Evolutionary conservation across 192 early-diverging fungal genomes (phyloP), one percentile per base, ranked within the genome.

Genomic region (Coemansia sp.): DNA sequence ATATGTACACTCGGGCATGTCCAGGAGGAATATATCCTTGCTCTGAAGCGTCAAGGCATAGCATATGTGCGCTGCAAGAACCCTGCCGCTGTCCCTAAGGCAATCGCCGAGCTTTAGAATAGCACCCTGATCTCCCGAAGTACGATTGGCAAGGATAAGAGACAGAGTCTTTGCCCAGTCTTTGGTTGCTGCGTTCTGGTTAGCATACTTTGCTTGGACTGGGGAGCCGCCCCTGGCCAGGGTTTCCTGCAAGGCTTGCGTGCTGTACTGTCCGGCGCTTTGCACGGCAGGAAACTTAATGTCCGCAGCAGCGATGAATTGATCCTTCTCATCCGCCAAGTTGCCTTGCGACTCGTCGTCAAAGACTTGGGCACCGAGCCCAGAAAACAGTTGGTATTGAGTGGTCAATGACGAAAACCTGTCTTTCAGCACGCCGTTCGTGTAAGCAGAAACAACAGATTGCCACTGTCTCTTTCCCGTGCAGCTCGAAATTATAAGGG

Each of bases 401-500:
- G 86, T 83, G 56, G 85, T 81, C 64, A 90, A 67, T 3, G 85
- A 68, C 49, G 82, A 75, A 46, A 59, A 57, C 1, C 48, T 79
- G 73, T 52, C 78, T 62, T 22, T 73, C 64, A 34, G 75, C 64
- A 90, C 72, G 48, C 79, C 75, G 50, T 84, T 80, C 4, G 86
- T 78, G 74, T 95, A 95, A 23, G 87, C 71, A 20, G 76, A 79
- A 45, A 96, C 86, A 1, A 93, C 91, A 9, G 91, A 87, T 52
- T 87, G 85, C 87, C 95, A 97, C 0, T 86, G 75, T 29, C 91
- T 89, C 66, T 92, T 89, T 64, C 91, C 89, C 5, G 95, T 88
- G 63, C 91, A 89, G 66, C 91, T 95, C 35, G 90, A 88, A 71
- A 99, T 89, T 9, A 96, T 86, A 20, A 97, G 83, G 7, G 95